Base-by-base conservation (phyloP, 371 early-diverging fungal species). In the Sporodiniella umbellata region DNA sequence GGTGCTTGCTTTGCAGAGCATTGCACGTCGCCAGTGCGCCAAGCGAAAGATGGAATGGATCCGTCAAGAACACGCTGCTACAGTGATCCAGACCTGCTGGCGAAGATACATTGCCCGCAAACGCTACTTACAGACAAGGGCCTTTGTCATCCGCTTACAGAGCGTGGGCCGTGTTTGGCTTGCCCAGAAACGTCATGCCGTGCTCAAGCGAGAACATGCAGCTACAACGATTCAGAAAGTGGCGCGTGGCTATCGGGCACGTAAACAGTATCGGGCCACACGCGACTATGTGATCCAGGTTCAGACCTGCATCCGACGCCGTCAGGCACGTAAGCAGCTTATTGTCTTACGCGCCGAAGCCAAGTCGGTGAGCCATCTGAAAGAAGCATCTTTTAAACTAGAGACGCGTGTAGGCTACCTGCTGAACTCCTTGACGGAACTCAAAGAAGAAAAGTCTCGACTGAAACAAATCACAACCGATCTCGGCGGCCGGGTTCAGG, bases 401-500 rank as follows among this genome's bases (percentile, higher is more conserved):
- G 98, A 99, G 63, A 88, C 83, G 69, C 93, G 94, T 71, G 89
- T 98, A 44, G 83, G 95, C 57, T 92, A 90, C 68, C 78, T 98
- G 60, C 93, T 94, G 30, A 88, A 86, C 63, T 75, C 75, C 46
- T 62, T 97, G 48, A 81, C 79, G 15, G 72, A 77, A 58, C 86
- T 88, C 57, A 80, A 84, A 48, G 81, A 85, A 52, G 93, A 91
- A 58, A 85, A 83, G 68, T 79, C 81, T 23, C 54, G 65, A 11
- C 62, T 89, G 17, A 69, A 66, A 38, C 69, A 75, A 45, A 79
- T 83, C 51, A 74, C 87, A 26, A 57, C 66, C 17, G 60, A 72
- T 8, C 60, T 90, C 38, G 92, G 91, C 56, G 70, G 47, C 12
- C 86, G 87, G 59, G 72, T 87, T 33, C 64, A 64, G n/a, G 48